A percentile compares a stretch with the other conserved stretches of the same genome.
These are phyloP conservation scores for Exophiala aquamarina DNA, from an alignment of 2,329 filamentous ascomycete genomes.

Conservation along the genomic window DNA sequence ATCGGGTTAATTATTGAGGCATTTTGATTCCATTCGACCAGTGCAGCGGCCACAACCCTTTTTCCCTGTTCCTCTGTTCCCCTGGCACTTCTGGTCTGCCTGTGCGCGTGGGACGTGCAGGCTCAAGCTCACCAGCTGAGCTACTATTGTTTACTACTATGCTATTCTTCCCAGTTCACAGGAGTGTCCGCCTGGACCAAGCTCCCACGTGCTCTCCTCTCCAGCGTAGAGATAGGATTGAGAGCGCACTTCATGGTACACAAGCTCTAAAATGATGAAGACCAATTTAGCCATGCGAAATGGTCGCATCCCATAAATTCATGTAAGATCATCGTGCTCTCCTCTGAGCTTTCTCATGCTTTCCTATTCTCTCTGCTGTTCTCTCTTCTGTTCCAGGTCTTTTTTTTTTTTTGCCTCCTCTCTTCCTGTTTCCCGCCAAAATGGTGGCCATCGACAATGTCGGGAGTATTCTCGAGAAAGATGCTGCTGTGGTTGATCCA, in stretches of 20 bases:
- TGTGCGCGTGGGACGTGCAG: no score
- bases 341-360: not conserved
- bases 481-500: not conserved
- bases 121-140: no score
- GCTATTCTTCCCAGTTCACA: no score
- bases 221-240: constrained; percentile 1
- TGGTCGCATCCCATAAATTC: constrained; percentile 1
- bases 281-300: not conserved
- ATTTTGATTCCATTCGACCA: not conserved
- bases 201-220: no score
- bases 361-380: not conserved
- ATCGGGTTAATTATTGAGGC: constrained; percentile 2
- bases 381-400: not conserved
- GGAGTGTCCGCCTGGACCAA: no score
- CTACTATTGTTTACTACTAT: no score
- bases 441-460: constrained; percentile 1
- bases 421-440: not conserved
- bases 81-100: no score
- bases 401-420: not conserved
- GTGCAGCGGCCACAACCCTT: no score
- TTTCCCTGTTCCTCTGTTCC: no score
- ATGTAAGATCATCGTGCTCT: not conserved
- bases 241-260: constrained; percentile 1
- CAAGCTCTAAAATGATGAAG: not conserved
- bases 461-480: constrained; percentile 3